Evolutionary conservation across 176 grass and related monocot genomes (phyloP), one percentile per base, ranked within the genome.

Genomic region (Pontederia paniculata): DNA sequence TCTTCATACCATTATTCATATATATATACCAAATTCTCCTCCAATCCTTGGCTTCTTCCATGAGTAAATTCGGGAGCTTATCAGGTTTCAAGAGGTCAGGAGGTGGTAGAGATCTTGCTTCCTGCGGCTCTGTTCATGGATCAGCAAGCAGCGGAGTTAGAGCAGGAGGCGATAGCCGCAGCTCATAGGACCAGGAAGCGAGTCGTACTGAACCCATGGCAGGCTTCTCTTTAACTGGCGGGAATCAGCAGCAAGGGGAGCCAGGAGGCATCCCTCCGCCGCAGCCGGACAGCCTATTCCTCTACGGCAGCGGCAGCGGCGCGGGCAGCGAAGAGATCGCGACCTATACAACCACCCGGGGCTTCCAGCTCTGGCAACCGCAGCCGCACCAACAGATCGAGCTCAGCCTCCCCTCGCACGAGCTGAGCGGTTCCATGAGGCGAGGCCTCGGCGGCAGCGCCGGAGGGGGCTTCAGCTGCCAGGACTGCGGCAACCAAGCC

Each of bases 401-500:
- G 8, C 64, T 78, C 71, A 77, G 77, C 71, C 80, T 75, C 23
- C 72, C 61, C n/a, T n/a, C 67, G 10, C 48, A 67, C 0, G 67
- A 67, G 2, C 66, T 76, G 0, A 73, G 72, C 0, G 76, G 69
- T 12, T 78, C 74, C 12, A 69, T 67, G 14, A 71, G 78, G 2
- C 53, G 60, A 7, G 49, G 61, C 1, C 63, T 12, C 42, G 72
- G 60, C 8, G 63, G 23, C 3, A 54, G 37, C 2, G 17, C 50
- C 4, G 57, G 58, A 2, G 78, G 78, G 2, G 76, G 20, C 25
- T 68, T 86, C 10, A 97, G 80, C 77, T 97, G 93, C 72, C 86
- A 97, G 80, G 93, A 97, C 62, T 97, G 93, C 73, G 93, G 93
- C 14, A 97, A 97, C 77, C 86, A 97, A 71, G 86, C 93, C 7